phyloP scores from a whole-genome alignment of 139 green algal genomes.

The Ettlia oleoabundans region DNA sequence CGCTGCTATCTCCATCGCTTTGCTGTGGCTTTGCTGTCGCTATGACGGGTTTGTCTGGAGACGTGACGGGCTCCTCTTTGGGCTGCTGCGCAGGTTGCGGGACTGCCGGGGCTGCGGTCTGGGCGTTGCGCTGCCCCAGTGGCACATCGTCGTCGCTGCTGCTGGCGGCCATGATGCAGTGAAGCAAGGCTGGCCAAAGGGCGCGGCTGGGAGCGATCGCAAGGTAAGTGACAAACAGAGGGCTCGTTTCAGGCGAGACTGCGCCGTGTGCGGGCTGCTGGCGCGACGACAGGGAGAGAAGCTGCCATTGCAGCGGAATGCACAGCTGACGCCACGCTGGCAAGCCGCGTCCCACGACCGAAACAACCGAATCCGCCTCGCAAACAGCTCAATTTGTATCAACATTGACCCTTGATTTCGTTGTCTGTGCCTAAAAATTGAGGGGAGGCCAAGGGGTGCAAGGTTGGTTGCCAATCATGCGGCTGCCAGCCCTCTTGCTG shows the following conservation, averaged over 20 bases:
- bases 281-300: too few species aligned
- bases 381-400: too few species aligned
- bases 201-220: neutral
- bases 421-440: neutral
- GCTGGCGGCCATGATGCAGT: neutral
- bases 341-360: too few species aligned
- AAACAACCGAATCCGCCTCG: too few species aligned
- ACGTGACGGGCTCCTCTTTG: neutral
- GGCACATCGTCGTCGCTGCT: conserved; percentile 21
- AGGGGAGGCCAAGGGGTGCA: neutral
- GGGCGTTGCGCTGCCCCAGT: neutral
- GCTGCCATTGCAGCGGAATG: too few species aligned
- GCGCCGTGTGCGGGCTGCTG: too few species aligned
- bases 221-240: neutral
- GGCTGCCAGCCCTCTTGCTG: neutral
- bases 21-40: neutral
- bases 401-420: neutral
- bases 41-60: neutral
- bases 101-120: neutral
- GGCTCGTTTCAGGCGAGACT: too few species aligned
- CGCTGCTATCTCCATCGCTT: neutral
- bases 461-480: neutral
- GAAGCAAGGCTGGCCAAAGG: neutral
- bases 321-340: too few species aligned
- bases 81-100: neutral